Evolutionary conservation across 2,329 filamentous ascomycete genomes (phyloP).

Genomic region (Phyllosticta citriasiana): DNA sequence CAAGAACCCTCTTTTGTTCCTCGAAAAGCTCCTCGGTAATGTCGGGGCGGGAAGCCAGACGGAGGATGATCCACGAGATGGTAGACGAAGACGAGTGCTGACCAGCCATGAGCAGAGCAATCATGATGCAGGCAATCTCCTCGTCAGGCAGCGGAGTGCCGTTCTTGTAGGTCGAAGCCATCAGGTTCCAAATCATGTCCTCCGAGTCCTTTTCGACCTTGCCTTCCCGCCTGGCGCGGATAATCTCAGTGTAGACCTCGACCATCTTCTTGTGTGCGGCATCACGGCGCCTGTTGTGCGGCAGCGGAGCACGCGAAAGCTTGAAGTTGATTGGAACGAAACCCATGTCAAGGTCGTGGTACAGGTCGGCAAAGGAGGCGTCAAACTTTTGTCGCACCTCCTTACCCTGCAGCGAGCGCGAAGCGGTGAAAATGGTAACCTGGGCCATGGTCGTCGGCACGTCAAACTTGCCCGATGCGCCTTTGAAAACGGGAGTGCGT

Average conservation of each 20-base stretch:
- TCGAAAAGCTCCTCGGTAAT: conserved; percentile 72
- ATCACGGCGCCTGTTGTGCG: conserved; percentile 78
- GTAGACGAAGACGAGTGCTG: conserved; percentile 84
- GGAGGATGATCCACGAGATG: conserved; percentile 74
- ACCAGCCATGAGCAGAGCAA: conserved; percentile 82
- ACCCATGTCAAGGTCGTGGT: conserved; percentile 83
- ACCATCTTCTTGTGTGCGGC: conserved; percentile 71
- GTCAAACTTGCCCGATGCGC: conserved; percentile 57
- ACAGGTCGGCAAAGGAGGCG: conserved; percentile 67
- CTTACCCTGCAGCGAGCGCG: conserved; percentile 73
- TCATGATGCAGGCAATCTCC: conserved; percentile 89
- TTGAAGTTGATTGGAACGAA: conserved; percentile 86
- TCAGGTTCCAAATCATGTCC: conserved; percentile 87
- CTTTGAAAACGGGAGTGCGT: conserved; percentile 56
- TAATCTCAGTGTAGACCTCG: conserved; percentile 72
- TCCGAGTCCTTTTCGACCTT: conserved; percentile 43
- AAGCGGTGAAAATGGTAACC: conserved; percentile 83
- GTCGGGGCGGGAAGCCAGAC: conserved; percentile 65
- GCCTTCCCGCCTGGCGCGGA: conserved; percentile 56
- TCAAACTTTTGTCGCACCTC: conserved; percentile 75
- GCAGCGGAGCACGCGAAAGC: conserved; percentile 77
- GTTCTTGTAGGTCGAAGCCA: conserved; percentile 78
- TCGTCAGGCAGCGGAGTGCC: conserved; percentile 68
- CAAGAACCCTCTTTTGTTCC: conserved; percentile 68
- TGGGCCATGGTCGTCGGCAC: conserved; percentile 70